These are phyloP conservation scores for Zymoseptoria tritici DNA, from an alignment of 2,329 filamentous ascomycete species.

Conservation along the genomic window DNA sequence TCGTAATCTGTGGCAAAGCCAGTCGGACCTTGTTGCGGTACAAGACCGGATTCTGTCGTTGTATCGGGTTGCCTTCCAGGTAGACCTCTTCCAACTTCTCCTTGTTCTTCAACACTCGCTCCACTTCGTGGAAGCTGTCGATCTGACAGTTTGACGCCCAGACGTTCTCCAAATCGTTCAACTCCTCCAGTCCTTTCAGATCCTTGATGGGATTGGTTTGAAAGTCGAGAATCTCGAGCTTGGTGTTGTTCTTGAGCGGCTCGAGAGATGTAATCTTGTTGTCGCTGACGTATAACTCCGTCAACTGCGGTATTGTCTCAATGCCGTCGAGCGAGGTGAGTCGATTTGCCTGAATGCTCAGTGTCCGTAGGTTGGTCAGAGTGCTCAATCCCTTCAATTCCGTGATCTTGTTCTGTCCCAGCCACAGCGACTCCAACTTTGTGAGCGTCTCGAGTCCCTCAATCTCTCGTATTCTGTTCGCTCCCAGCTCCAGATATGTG, in stretches of 20 bases:
- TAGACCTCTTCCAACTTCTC: constrained; percentile 80
- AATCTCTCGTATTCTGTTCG: constrained; percentile 85
- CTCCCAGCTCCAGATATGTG: constrained; percentile 80
- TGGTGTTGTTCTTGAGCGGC: constrained; percentile 50
- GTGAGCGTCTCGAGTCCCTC: constrained; percentile 71
- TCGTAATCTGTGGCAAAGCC: constrained; percentile 75
- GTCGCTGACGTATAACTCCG: constrained; percentile 93
- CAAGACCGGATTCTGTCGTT: constrained; percentile 67
- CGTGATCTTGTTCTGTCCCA: constrained; percentile 94
- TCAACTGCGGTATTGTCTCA: constrained; percentile 63
- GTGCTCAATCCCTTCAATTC: constrained; percentile 69
- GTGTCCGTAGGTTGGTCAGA: constrained; percentile 71
- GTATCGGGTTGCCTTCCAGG: constrained; percentile 89
- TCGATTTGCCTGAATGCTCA: constrained; percentile 93
- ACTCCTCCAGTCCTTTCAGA: constrained; percentile 61
- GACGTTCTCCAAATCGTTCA: constrained; percentile 73
- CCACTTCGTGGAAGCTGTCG: constrained; percentile 71
- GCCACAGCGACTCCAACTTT: constrained; percentile 81
- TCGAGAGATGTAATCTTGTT: constrained; percentile 75
- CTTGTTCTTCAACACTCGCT: constrained; percentile 71
- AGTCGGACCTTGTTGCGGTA: constrained; percentile 92
- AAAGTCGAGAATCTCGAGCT: constrained; percentile 75
- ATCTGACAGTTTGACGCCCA: constrained; percentile 92
- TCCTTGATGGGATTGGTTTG: constrained; percentile 77
- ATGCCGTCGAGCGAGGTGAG: constrained; percentile 73